phyloP scores from a whole-genome alignment of 768 basidiomycete species.

The Tremella yokohamensis region DNA sequence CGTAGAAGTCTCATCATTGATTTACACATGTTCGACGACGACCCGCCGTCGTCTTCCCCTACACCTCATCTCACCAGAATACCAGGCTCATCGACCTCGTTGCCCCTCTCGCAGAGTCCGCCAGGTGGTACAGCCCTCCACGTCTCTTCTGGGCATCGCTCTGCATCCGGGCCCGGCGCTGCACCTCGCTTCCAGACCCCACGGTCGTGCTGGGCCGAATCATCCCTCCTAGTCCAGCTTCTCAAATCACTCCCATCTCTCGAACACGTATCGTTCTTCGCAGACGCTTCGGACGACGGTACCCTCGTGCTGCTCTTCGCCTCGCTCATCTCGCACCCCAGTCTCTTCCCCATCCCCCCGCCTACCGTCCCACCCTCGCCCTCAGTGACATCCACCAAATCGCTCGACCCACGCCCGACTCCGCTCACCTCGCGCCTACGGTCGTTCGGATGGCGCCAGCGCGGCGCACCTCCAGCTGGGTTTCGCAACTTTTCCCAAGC shows the following conservation, averaged over 20 bases:
- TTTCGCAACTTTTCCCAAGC: slow-evolving; percentile 38
- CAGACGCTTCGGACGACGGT: slow-evolving; percentile 47
- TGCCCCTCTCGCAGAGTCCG: background rate
- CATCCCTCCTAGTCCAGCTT: slow-evolving; percentile 32
- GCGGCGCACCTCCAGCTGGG: slow-evolving; percentile 35
- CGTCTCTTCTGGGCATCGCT: background rate
- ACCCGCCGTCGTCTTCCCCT: slow-evolving; percentile 13
- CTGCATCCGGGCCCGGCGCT: background rate
- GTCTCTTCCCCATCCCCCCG: slow-evolving; percentile 29
- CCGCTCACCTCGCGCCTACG: slow-evolving; percentile 31
- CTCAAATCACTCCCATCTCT: slow-evolving; percentile 38
- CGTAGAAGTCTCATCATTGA: slow-evolving; percentile 45
- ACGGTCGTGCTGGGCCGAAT: slow-evolving; percentile 42
- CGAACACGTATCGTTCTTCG: slow-evolving; percentile 47
- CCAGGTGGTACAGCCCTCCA: background rate
- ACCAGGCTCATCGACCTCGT: too few relatives aligned
- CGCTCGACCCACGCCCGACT: slow-evolving; percentile 8
- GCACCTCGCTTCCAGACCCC: slow-evolving; percentile 1
- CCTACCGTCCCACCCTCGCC: slow-evolving; percentile 20
- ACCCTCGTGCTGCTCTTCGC: slow-evolving; percentile 41
- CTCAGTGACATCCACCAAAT: slow-evolving; percentile 15
- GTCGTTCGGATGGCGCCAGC: slow-evolving; percentile 48
- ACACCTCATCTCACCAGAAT: background rate
- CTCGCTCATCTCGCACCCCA: slow-evolving; percentile 36
- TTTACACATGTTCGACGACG: slow-evolving; percentile 46